Evolutionary conservation across 768 basidiomycete genomes (phyloP), one percentile per base, ranked within the genome.

Genomic region (Trametes maxima): DNA sequence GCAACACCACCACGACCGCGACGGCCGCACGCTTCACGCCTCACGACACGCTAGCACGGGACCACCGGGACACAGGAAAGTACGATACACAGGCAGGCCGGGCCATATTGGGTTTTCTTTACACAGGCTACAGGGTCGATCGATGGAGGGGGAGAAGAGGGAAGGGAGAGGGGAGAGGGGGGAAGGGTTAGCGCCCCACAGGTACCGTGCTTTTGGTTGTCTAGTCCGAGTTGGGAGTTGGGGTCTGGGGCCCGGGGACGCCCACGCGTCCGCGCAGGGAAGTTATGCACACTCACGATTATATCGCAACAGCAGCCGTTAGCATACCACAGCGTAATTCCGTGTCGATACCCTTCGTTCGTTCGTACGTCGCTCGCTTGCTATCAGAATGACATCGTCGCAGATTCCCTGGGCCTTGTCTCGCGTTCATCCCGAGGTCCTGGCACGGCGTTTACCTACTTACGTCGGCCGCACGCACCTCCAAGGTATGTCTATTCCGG

Each of bases 271-370:
- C 28, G 28, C 28, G 28, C 28, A 33, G 21, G 43, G 44, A 45
- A 7, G 44, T 1, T 21, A 33, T 33, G n/a, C n/a, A 33, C 28
- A 33, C 8, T 44, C 7, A 44, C n/a, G 21, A 44, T 36, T 36
- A 36, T 19, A 37, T 36, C 10, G 36, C 37, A 52, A 36, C 51
- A 40, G 51, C 28, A 17, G 24, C 42, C n/a, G 47, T n/a, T 58
- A 58, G 57, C 57, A 58, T 58, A 58, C 48, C 57, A 50, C 40
- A 49, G 39, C 35, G 48, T 58, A 58, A 58, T 58, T 25, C 19
- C 47, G 46, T 28, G 39, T 35, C 57, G 16, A 58, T 58, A 58
- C 57, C 57, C 57, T 36, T 51, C 48, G 25, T 36, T 51, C 48
- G 25, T 58, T 58, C 57, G 40, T 22, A 45, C 53, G 40, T 45